phyloP scores from a whole-genome alignment of 768 basidiomycete genomes.

The Agaricus blazei region DNA sequence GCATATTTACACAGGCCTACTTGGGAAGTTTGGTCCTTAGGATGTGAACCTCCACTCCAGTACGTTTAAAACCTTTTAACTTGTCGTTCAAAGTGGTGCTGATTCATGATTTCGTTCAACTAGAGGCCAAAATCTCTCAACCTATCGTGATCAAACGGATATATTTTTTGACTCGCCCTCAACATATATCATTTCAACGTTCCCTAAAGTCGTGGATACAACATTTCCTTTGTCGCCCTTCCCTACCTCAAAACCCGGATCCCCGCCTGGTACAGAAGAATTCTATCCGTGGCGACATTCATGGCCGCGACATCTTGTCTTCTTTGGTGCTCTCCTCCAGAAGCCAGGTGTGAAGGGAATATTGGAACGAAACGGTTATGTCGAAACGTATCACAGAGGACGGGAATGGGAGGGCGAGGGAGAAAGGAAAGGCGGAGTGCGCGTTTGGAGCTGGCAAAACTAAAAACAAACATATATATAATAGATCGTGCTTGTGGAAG shows the following conservation, averaged over 20 bases:
- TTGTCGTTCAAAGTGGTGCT: conserved; percentile 8
- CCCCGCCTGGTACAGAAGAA: conserved; percentile 16
- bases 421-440: conserved; percentile 61
- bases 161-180: conserved; percentile 74
- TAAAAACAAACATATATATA: background rate
- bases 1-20: conserved; percentile 76
- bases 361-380: conserved; percentile 54
- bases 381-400: conserved; percentile 57
- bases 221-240: conserved; percentile 61
- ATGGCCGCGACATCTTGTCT: conserved; percentile 79
- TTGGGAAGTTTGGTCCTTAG: conserved; percentile 71
- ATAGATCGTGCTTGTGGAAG: too few species aligned
- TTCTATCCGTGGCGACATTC: conserved; percentile 56
- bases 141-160: conserved; percentile 77
- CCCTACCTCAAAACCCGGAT: conserved; percentile 48
- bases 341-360: conserved; percentile 41
- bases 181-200: conserved; percentile 58
- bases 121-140: conserved; percentile 45
- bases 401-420: conserved; percentile 75
- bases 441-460: conserved; percentile 54
- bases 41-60: conserved; percentile 91
- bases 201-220: conserved; percentile 59
- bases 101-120: background rate
- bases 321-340: conserved; percentile 77
- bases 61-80: conserved; percentile 31